Conservation (phyloP, 441 rosid genomes). For the Arabidopsis lyrata region DNA sequence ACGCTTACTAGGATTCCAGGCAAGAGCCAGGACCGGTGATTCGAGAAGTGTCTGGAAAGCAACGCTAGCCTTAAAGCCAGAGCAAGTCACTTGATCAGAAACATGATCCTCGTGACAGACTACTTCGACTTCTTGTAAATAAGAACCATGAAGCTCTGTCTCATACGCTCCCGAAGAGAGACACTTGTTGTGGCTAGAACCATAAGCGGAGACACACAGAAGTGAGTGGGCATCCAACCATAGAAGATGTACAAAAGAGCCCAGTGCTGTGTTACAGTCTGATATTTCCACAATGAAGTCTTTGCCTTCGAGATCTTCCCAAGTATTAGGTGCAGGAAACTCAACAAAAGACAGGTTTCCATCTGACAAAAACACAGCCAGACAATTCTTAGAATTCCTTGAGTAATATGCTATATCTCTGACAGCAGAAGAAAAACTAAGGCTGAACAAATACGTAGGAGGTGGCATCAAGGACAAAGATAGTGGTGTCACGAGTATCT, state of each 20-base stretch:
- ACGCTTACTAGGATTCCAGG: constrained; percentile 66
- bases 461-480: constrained; percentile 87
- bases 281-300: constrained; percentile 67
- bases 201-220: constrained; percentile 74
- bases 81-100: constrained; percentile 62
- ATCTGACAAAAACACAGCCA: constrained; percentile 81
- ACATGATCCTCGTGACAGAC: constrained; percentile 70
- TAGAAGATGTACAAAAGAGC: constrained; percentile 69
- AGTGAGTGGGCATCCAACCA: constrained; percentile 81
- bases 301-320: constrained; percentile 91
- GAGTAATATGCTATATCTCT: constrained; percentile 69
- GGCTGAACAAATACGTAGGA: constrained; percentile 80
- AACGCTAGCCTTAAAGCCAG: constrained; percentile 81
- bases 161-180: constrained; percentile 43
- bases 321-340: constrained; percentile 69
- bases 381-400: constrained; percentile 58
- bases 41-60: constrained; percentile 56
- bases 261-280: constrained; percentile 55
- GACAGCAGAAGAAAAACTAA: constrained; percentile 69
- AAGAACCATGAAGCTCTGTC: constrained; percentile 60
- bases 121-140: constrained; percentile 77
- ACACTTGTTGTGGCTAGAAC: constrained; percentile 52
- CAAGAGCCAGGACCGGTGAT: constrained; percentile 58
- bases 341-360: constrained; percentile 76
- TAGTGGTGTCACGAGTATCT: constrained; percentile 81